Conservation (phyloP, 1,139 yeast genomes). For the Geotrichum phurueaensis region DNA sequence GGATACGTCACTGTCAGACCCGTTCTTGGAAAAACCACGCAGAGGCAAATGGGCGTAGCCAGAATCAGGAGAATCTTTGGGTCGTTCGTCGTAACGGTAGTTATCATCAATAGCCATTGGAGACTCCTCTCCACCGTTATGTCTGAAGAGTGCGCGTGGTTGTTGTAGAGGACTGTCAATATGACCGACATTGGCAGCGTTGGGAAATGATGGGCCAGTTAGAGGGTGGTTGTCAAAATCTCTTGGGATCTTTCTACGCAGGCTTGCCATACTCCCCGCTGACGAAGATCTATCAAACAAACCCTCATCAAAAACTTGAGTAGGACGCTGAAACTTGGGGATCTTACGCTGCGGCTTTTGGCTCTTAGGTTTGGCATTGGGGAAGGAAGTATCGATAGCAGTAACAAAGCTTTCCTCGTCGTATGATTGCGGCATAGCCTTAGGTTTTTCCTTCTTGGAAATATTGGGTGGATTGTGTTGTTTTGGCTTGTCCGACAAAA, state of each 20-base stretch:
- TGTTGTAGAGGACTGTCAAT: neutral
- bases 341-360: neutral
- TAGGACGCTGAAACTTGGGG: neutral
- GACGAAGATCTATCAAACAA: conserved; percentile 7
- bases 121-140: neutral
- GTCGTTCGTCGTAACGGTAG: neutral
- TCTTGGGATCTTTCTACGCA: neutral
- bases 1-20: neutral
- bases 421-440: neutral
- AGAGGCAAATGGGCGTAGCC: neutral
- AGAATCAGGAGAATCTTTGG: neutral
- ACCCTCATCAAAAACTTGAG: conserved; percentile 9
- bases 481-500: neutral
- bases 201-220: neutral
- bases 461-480: neutral
- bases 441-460: neutral
- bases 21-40: neutral
- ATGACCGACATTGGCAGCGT: neutral
- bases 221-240: neutral
- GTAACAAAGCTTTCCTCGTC: conserved; percentile 2
- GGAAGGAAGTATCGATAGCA: neutral
- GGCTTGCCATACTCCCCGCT: neutral
- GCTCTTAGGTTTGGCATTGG: neutral
- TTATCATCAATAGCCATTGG: neutral
- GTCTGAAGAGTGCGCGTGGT: neutral